Evolutionary conservation across 2,329 filamentous ascomycete species (phyloP), one percentile per base, ranked within the genome.

Genomic region (Bertia moriformis): DNA sequence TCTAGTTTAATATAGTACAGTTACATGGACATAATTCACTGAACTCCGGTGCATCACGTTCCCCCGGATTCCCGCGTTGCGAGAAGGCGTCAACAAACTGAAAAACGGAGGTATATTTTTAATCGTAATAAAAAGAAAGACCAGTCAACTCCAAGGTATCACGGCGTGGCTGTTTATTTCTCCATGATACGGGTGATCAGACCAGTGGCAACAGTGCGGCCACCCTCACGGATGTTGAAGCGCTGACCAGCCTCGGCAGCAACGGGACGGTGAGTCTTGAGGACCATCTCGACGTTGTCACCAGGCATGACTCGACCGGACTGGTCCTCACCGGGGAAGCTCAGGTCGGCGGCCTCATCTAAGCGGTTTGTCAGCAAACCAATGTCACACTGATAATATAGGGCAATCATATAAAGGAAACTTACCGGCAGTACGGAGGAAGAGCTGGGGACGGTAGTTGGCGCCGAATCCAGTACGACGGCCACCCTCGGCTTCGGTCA

Each of bases 221-320:
- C 88, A 68, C 91, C 91, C 71, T 98, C 91, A 64, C 91, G 85
- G 58, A 98, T 78, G 71, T 96, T 98, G 76, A 98, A 91, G 53
- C 91, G 84, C 70, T 95, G 86, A 51, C 91, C 89, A 45, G 75
- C 67, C 68, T 98, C 91, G 46, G 95, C 65, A 43, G 89, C 89
- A 54, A 93, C 74, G 46, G 89, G 85, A 63, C 83, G 69, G 63
- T 86, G 76, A 56, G 94, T 78, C 52, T 80, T 76, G 59, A 87
- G 83, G 47, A 91, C 67, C 89, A 98, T 95, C 73, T 98, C 91
- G 49, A 94, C 78, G 65, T 98, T 98, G 74, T 98, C 91, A 61
- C 91, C 91, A 39, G 91, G 91, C 87, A 94, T 93, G 62, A 95
- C 80, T 69, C 85, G 88, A 61, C 65, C 66, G 46, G 69, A 27